Evolutionary conservation across 176 grass and related monocot species (phyloP), one percentile per base, ranked within the genome.

Genomic region (Pharus latifolius): DNA sequence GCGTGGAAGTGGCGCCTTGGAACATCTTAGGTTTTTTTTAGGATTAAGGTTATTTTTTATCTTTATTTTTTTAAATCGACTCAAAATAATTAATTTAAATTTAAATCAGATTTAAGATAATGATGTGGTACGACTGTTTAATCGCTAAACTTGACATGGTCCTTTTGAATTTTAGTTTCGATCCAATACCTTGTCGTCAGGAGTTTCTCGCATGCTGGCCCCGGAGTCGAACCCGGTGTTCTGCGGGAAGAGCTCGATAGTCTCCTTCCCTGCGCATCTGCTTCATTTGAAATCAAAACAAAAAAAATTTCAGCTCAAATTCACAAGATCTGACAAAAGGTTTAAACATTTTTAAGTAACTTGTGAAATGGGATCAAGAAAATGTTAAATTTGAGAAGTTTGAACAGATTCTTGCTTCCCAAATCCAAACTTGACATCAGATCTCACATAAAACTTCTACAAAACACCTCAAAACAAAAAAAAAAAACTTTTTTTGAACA

Each of bases 221-320:
- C 28, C 60, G 13, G 70, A 23, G 70, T 46, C 47, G 43, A 88
- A 92, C 25, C 78, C 89, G 8, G 76, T 13, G 60, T 69, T 76
- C 79, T 91, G 91, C 17, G 91, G 88, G 67, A 88, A 91, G 33
- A 96, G 71, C 16, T 85, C 82, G 84, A 87, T 84, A 25, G 61
- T 80, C 65, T 65, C 73, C 58, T 77, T 64, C 49, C 43, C 41
- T 63, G 63, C 4, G 41, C 11, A 41, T 92, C 82, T 8, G 59
- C 22, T 49, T 86, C 76, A 45, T 69, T 86, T 89, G 76, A 74
- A 74, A n/a, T n/a, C n/a, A 83, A 17, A 17, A 26, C n/a, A n/a
- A 11, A 34, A 42, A n/a, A 24, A 55, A 69, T 23, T n/a, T 67
- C 22, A 78, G 41, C 14, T 10, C 41, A 43, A n/a, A 24, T 26